These are phyloP conservation scores for Ogataea populi-albae DNA, from an alignment of 805 yeast species.

Conservation along the genomic window DNA sequence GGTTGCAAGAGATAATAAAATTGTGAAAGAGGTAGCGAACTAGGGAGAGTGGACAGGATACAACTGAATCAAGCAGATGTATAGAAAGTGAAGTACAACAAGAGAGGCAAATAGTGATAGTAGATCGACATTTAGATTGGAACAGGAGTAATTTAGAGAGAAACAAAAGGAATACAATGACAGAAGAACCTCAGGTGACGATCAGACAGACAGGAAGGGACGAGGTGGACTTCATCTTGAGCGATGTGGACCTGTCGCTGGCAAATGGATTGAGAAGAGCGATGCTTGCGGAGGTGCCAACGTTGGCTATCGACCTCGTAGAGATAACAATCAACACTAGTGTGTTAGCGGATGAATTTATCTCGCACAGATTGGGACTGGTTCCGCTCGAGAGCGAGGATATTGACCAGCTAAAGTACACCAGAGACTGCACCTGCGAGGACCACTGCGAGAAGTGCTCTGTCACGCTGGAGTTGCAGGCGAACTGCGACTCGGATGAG, in stretches of 20 bases:
- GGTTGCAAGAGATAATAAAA: too few species aligned
- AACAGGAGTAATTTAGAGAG: too few species aligned
- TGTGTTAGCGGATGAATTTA: slow-evolving; percentile 94
- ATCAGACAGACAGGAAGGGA: slow-evolving; percentile 84
- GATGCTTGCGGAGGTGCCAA: slow-evolving; percentile 95
- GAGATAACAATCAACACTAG: slow-evolving; percentile 91
- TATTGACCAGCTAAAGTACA: slow-evolving; percentile 79
- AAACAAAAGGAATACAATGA: slow-evolving; percentile 18
- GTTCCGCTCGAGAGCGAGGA: slow-evolving; percentile 84
- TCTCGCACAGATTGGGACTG: slow-evolving; percentile 90
- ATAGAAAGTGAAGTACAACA: too few species aligned
- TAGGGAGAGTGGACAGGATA: too few species aligned
- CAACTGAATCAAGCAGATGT: too few species aligned
- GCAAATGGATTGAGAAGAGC: slow-evolving; percentile 91
- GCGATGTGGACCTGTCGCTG: slow-evolving; percentile 82
- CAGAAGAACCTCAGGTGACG: slow-evolving; percentile 72
- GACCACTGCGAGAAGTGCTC: slow-evolving; percentile 95
- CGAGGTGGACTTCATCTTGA: slow-evolving; percentile 83
- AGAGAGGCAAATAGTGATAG: too few species aligned
- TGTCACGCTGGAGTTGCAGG: slow-evolving; percentile 80
- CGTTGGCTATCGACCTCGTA: slow-evolving; percentile 92
- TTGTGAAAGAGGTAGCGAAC: too few species aligned
- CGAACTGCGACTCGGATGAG: slow-evolving; percentile 79
- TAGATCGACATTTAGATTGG: too few species aligned
- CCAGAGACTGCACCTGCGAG: slow-evolving; percentile 97